These are phyloP conservation scores for Coemansia sp. DNA, from an alignment of 192 early-diverging fungal species.

Conservation along the genomic window DNA sequence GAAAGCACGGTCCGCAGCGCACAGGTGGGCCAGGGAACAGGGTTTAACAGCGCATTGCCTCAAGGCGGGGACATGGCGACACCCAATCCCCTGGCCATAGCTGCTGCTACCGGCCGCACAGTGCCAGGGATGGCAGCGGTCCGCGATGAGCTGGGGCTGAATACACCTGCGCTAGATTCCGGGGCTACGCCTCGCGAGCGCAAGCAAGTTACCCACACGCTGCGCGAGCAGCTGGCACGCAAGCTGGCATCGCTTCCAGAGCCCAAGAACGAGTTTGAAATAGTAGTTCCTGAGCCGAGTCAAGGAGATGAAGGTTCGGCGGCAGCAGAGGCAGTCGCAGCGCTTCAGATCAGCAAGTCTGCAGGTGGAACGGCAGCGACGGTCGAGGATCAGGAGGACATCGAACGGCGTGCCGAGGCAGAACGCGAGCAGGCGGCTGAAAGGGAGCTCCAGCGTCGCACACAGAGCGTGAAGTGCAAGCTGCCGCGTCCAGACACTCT, in stretches of 20 bases:
- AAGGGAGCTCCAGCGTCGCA: constrained; percentile 57
- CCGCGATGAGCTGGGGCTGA: constrained; percentile 65
- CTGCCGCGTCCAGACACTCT: constrained; percentile 69
- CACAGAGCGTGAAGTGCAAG: constrained; percentile 69
- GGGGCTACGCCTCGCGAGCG: constrained; percentile 73
- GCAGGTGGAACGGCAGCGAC: constrained; percentile 9
- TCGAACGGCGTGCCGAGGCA: constrained; percentile 60
- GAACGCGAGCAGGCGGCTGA: constrained; percentile 54
- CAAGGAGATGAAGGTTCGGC: constrained; percentile 14
- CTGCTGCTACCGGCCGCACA: neutral
- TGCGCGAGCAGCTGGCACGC: constrained; percentile 70
- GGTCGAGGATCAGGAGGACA: constrained; percentile 72
- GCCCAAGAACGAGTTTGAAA: constrained; percentile 92
- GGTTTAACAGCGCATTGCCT: constrained; percentile 65
- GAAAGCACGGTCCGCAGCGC: constrained; percentile 48
- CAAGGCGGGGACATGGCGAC: constrained; percentile 57
- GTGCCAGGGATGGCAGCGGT: constrained; percentile 62
- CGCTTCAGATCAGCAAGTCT: constrained; percentile 2
- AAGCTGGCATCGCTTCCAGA: constrained; percentile 73
- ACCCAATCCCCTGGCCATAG: constrained; percentile 71
- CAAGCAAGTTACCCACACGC: constrained; percentile 38
- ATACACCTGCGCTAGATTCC: constrained; percentile 33
- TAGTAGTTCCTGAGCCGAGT: constrained; percentile 72
- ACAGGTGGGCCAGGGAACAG: constrained; percentile 53
- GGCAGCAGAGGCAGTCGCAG: constrained; percentile 14